Percentiles rank a stretch among this genome's conserved stretches.
Conservation (phyloP, 2,329 filamentous ascomycete species). For the Coniochaeta prunicola region DNA sequence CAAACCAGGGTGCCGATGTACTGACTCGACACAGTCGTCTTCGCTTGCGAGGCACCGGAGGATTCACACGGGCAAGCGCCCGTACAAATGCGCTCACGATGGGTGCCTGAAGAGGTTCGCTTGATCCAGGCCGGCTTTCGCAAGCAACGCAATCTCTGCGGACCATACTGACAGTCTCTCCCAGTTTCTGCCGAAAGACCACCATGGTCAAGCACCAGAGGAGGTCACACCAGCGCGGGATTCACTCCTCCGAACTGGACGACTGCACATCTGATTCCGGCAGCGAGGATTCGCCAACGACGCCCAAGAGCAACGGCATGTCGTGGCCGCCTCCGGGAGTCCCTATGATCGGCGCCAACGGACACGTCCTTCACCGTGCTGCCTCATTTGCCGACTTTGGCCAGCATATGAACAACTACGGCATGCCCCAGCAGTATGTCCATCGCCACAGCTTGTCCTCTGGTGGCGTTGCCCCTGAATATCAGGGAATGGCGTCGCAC, state of each 20-base stretch:
- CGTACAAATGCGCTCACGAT: constrained; percentile 54
- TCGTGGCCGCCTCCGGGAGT: constrained; percentile 41
- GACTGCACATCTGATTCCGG: constrained; percentile 51
- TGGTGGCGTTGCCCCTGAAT: constrained; percentile 32
- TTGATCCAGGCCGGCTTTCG: background rate
- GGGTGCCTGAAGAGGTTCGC: constrained; percentile 54
- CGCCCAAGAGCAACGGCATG: constrained; percentile 45
- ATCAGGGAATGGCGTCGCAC: constrained; percentile 26
- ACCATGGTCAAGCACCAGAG: constrained; percentile 64
- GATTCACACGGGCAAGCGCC: constrained; percentile 61
- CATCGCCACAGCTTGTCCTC: constrained; percentile 42
- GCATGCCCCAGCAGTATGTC: constrained; percentile 31
- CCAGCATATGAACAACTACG: constrained; percentile 38
- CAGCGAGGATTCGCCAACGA: constrained; percentile 50
- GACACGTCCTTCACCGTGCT: constrained; percentile 40
- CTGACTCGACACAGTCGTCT: constrained; percentile 46
- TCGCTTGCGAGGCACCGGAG: constrained; percentile 58
- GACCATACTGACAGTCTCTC: background rate
- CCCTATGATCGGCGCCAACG: constrained; percentile 27
- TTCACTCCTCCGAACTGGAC: constrained; percentile 48
- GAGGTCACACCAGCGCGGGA: constrained; percentile 51
- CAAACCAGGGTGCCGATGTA: constrained; percentile 4
- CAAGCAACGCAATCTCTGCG: background rate
- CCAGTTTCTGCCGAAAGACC: constrained; percentile 64
- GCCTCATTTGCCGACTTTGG: constrained; percentile 48